Conservation (phyloP, 805 yeast species). For the Suhomyces vadensis region DNA sequence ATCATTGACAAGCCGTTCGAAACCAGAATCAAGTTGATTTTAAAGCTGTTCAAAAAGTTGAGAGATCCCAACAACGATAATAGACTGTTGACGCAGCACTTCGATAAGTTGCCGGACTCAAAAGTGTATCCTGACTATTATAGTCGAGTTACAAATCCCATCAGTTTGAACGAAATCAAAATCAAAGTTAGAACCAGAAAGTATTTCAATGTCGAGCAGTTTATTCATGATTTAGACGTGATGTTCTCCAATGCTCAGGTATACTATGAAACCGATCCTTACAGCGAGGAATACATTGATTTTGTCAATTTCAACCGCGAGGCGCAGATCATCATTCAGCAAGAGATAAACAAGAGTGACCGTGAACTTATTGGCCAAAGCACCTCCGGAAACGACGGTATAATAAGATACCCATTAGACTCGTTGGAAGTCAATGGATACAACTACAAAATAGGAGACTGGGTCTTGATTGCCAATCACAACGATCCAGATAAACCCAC, state of each 20-base stretch:
- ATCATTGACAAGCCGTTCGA: conserved; percentile 90
- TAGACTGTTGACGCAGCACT: conserved; percentile 56
- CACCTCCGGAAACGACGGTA: conserved; percentile 46
- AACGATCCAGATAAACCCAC: conserved; percentile 89
- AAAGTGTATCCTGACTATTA: conserved; percentile 57
- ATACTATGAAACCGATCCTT: conserved; percentile 53
- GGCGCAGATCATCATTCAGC: conserved; percentile 57
- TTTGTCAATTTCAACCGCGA: conserved; percentile 63
- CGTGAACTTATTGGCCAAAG: conserved; percentile 56
- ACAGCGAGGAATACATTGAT: conserved; percentile 58
- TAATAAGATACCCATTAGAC: conserved; percentile 77
- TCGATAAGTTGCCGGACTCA: conserved; percentile 81
- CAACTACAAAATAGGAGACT: conserved; percentile 84
- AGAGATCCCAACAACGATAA: conserved; percentile 50
- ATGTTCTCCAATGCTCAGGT: conserved; percentile 74
- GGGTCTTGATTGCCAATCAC: conserved; percentile 86
- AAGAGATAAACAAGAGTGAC: conserved; percentile 81
- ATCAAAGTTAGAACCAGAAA: conserved; percentile 83
- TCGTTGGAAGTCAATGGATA: conserved; percentile 69
- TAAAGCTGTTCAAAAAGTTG: conserved; percentile 78
- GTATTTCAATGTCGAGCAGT: conserved; percentile 73
- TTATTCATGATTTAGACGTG: conserved; percentile 71
- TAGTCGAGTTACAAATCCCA: conserved; percentile 54
- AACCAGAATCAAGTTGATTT: conserved; percentile 82
- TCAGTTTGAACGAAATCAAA: conserved; percentile 70